These are phyloP conservation scores for Pichia occidentalis DNA, from an alignment of 805 yeast genomes.

Conservation along the genomic window DNA sequence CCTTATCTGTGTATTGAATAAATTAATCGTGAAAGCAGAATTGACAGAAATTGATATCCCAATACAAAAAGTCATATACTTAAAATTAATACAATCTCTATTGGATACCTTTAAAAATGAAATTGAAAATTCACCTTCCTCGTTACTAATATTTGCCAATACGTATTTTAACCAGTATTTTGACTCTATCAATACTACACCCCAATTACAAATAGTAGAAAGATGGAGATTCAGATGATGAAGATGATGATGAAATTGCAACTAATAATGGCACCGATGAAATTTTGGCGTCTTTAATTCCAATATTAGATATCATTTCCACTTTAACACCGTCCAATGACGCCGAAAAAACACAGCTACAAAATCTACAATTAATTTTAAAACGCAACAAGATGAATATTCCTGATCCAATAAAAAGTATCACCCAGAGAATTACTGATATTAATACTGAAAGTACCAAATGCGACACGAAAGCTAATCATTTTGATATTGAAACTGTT, in stretches of 20 bases:
- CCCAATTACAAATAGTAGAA: slow-evolving; percentile 7
- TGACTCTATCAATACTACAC: neutral
- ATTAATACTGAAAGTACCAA: neutral
- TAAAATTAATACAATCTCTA: slow-evolving; percentile 58
- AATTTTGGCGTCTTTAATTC: slow-evolving; percentile 27
- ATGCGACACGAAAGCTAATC: slow-evolving; percentile 16
- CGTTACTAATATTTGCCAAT: slow-evolving; percentile 10
- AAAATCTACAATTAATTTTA: slow-evolving; percentile 13
- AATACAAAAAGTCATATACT: slow-evolving; percentile 48
- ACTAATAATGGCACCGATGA: slow-evolving; percentile 28
- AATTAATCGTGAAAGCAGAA: slow-evolving; percentile 45
- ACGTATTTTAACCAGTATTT: slow-evolving; percentile 7
- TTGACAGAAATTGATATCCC: slow-evolving; percentile 39
- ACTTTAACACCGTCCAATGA: slow-evolving; percentile 2
- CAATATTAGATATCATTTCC: slow-evolving; percentile 11
- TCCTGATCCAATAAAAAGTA: slow-evolving; percentile 2
- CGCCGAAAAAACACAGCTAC: slow-evolving; percentile 4
- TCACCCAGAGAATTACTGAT: slow-evolving; percentile 6
- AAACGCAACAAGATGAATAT: neutral
- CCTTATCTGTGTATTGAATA: slow-evolving; percentile 46
- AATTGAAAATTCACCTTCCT: slow-evolving; percentile 37
- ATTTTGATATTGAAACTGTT: slow-evolving; percentile 51
- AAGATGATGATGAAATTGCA: slow-evolving; percentile 29
- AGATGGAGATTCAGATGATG: slow-evolving; percentile 35
- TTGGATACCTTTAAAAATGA: slow-evolving; percentile 52